Evolutionary conservation across 202 grass and related monocot genomes (phyloP), one percentile per base, ranked within the genome.

Genomic region (Zoysia matrella): DNA sequence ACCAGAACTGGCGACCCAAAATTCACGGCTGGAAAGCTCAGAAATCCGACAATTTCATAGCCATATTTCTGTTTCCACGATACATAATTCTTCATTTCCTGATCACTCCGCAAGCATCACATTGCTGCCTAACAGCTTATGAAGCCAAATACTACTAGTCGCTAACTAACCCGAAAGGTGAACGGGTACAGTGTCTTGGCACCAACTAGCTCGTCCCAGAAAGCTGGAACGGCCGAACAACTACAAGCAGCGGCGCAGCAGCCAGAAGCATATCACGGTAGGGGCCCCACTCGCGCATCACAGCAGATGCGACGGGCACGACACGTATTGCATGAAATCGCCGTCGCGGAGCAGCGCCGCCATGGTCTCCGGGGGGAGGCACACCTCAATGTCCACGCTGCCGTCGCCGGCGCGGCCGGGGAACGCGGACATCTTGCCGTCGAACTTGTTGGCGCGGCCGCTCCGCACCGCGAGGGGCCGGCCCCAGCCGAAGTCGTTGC

Each of bases 381-480:
- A 96, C 67, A 96, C 88, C 86, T 99, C 97, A 52, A 99, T 85
- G 66, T 96, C 97, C 44, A 85, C 89, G 85, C 97, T 99, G 42
- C 93, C 87, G 77, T 82, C 64, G 0, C 93, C 93, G 67, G 87
- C 40, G 48, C 87, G 85, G 0, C 85, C 91, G 0, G 97, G 97
- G 82, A 99, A 99, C n/a, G 91, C 97, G 15, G 93, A 99, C 89
- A 99, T 99, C 93, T 99, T 99, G 22, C 93, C 97, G 51, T 99
- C 93, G 73, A 96, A 96, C 82, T 99, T 99, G 86, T 99, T 99
- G 4, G 97, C 97, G 63, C 84, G 79, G 1, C 97, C 97, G 65
- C 97, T 99, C 14, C 97, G 78, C 41, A 99, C 89, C 6, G 97
- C 97, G 47, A 90, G 57, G 1, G 97, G 79, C 1, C 50, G 78